Evolutionary conservation across 2,329 filamentous ascomycete species (phyloP), one percentile per base, ranked within the genome.

Genomic region (Trichoderma cornu-damae): DNA sequence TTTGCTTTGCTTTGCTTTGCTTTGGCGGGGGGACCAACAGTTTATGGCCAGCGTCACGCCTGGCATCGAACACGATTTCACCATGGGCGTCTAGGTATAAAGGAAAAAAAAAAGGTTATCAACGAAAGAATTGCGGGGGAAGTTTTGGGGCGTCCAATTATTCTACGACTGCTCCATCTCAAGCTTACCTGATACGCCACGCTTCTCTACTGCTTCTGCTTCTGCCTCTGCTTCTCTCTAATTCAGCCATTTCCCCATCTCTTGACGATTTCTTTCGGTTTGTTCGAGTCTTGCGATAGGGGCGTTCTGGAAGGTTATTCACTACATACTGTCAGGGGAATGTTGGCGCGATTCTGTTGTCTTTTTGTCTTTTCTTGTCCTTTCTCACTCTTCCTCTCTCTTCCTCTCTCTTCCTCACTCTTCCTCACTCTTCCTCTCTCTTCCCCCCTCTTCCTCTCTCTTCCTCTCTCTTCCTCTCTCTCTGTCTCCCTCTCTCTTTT

Each of bases 31-130:
- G 11, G 9, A 3, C 24, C 18, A 55, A 28, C 55, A 82, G 80
- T 90, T 90, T 72, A 89, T 90, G 77, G 86, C 87, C 32, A 94
- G 87, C 66, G 94, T 99, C 43, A 97, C 93, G 14, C 94, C 94
- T 5, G 92, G 92, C 47, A 97, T 99, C 72, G 93, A 97, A 75
- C 90, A 96, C 72, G 93, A 97, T 71, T 96, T 95, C 72, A 97
- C 93, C 1, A 96, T 96, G 91, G 89, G 90, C 5, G 86, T 96
- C 37, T 96, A 78, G 79, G 16, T 4, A 38, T 22, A 11, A 24
- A 40, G 2, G 24, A 28, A n/a, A 38, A 34, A 18, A 7, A 12
- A 4, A 8, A 16, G 20, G n/a, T n/a, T n/a, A 8, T 14, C 2
- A 12, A 34, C 7, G 2, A 30, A 7, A 22, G 3, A 14, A 48